These are phyloP conservation scores for Marasmius tenuissimus DNA, from an alignment of 1,284 basidiomycete species.

Conservation along the genomic window DNA sequence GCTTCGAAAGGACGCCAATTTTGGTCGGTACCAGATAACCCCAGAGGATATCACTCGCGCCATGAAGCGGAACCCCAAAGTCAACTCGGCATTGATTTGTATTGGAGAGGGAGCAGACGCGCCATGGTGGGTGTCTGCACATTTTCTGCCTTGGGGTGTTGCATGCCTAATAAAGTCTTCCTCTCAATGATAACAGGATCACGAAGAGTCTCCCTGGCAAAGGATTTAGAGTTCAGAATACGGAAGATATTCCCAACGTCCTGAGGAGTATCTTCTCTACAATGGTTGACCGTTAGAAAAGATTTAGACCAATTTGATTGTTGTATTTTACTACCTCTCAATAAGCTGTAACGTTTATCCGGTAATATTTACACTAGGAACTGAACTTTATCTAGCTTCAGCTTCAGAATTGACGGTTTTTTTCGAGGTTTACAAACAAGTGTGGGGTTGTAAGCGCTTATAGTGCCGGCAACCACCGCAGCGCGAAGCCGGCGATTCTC, in stretches of 20 bases:
- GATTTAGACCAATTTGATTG: too few species aligned
- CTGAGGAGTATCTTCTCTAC: slow-evolving; percentile 49
- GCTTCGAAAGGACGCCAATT: slow-evolving; percentile 54
- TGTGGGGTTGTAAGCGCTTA: too few species aligned
- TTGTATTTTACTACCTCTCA: too few species aligned
- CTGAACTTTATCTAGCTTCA: too few species aligned
- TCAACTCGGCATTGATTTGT: slow-evolving; percentile 64
- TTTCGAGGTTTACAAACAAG: too few species aligned
- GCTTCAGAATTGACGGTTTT: too few species aligned
- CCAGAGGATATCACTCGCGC: slow-evolving; percentile 53
- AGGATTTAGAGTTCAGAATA: slow-evolving; percentile 48
- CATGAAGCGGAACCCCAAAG: slow-evolving; percentile 63
- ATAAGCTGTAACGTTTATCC: too few species aligned
- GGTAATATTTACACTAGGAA: too few species aligned
- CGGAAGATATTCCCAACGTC: slow-evolving; percentile 50
- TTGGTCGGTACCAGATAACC: slow-evolving; percentile 62
- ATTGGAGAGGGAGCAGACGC: slow-evolving; percentile 70
- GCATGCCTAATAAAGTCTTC: not conserved
- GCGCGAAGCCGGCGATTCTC: too few species aligned
- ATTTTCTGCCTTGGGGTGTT: not conserved
- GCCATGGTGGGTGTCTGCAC: slow-evolving; percentile 43
- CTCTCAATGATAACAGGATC: slow-evolving; percentile 40
- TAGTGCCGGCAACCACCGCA: too few species aligned
- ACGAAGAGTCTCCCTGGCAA: slow-evolving; percentile 52
- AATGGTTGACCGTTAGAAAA: slow-evolving; percentile 42